A percentile compares a stretch with the other conserved stretches of the same genome.
Evolutionary conservation across 805 yeast species (phyloP).

Genomic region (Candida pseudoglaebosa): DNA sequence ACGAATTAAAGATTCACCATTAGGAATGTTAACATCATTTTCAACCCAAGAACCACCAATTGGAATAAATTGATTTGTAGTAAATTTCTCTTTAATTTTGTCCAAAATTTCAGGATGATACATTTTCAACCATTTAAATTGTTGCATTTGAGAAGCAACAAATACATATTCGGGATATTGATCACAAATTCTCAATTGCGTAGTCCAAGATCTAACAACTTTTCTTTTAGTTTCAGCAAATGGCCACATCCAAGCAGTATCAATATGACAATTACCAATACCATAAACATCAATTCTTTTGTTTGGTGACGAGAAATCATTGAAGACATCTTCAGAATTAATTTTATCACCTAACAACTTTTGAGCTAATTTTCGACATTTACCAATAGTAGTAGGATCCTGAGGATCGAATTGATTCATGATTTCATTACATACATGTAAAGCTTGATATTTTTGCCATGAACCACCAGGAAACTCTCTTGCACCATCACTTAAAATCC

Average conservation of each 20-base stretch:
- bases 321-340: constrained; percentile 63
- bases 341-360: constrained; percentile 61
- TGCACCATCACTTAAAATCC: constrained; percentile 88
- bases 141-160: constrained; percentile 96
- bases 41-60: constrained; percentile 99
- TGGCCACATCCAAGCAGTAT: constrained; percentile 99
- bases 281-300: constrained; percentile 64
- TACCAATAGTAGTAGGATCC: constrained; percentile 51
- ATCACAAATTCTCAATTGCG: constrained; percentile 81
- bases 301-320: constrained; percentile 23
- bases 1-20: constrained; percentile 84
- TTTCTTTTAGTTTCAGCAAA: constrained; percentile 93
- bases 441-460: constrained; percentile 83
- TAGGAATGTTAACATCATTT: constrained; percentile 93
- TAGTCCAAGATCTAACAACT: constrained; percentile 91
- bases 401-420: constrained; percentile 79
- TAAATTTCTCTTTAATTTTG: constrained; percentile 60
- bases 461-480: constrained; percentile 71
- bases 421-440: constrained; percentile 73
- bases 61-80: constrained; percentile 75
- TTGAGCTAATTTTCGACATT: constrained; percentile 65
- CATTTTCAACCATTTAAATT: constrained; percentile 83
- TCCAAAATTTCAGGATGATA: constrained; percentile 81
- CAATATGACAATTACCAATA: constrained; percentile 94
- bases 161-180: constrained; percentile 89